Base-by-base conservation (phyloP, 768 basidiomycete species). In the Leccinellum rugosiceps region DNA sequence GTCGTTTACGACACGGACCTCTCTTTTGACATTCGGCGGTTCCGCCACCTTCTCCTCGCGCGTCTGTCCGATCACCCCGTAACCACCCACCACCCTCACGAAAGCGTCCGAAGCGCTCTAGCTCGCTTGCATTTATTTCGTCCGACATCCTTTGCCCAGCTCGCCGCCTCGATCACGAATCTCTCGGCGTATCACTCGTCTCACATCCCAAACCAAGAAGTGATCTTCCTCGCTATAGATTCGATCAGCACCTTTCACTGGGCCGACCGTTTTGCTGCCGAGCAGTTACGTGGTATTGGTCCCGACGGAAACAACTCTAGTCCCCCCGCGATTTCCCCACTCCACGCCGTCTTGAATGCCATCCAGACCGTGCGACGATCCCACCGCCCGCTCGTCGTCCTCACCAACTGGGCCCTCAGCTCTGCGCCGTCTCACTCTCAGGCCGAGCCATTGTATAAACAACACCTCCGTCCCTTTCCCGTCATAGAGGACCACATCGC, bases 231-330 rank as follows among this genome's bases (percentile, higher is more conserved):
- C 35, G 83, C 82, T 10, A 75, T 94, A 47, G 92, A 94, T 71
- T 91, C 90, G 14, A 70, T 91, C 57, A 86, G 86, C 67, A 69
- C 88, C 0, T 90, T 87, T 65, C 83, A 90, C 71, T 94, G 92
- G 92, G 59, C 78, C 3, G 91, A 94, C 68, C 83, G 87, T 43
- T 86, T 84, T 66, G 74, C 76, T 38, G 72, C 74, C 30, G 90
- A 92, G 69, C 83, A 83, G 61, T 59, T 76, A 52, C 79, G 74
- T 35, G 59, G 63, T 17, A 56, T 61, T 38, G 53, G 56, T 34
- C 52, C 62, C 34, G 49, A 56, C 23, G 60, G 32, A n/a, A 44
- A 26, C 35, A 58, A 46, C 41, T 13, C 41, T 19, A 30, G 38
- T 54, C 58, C 57, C 56, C 52, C 55, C 58, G 41, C 49, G 19